phyloP scores from a whole-genome alignment of 2,329 filamentous ascomycete genomes.

The Coniosporium tulheliwenetii region DNA sequence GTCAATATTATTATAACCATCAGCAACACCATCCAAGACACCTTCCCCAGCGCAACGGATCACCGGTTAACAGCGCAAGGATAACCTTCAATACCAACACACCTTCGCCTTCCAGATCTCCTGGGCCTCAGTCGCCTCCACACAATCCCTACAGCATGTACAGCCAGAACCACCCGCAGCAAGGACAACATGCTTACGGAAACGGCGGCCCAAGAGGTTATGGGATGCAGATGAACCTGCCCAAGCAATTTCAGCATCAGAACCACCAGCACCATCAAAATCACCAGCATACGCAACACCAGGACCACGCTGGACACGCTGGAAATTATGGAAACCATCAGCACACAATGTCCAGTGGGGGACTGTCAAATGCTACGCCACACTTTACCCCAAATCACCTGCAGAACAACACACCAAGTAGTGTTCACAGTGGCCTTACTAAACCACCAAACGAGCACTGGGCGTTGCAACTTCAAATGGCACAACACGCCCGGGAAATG shows the following conservation, averaged over 20 bases:
- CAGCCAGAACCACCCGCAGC: constrained; percentile 42
- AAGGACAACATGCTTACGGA: constrained; percentile 60
- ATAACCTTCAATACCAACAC: constrained; percentile 33
- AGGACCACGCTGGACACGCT: constrained; percentile 33
- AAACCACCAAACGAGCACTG: constrained; percentile 58
- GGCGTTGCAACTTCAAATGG: constrained; percentile 72
- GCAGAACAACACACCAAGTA: constrained; percentile 42
- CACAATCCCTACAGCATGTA: constrained; percentile 47
- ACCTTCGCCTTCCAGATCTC: constrained; percentile 42
- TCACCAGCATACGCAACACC: constrained; percentile 26
- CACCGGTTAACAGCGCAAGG: constrained; percentile 25
- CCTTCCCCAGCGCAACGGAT: constrained; percentile 30
- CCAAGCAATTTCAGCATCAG: constrained; percentile 52
- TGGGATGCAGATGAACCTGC: constrained; percentile 39
- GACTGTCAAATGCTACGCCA: constrained; percentile 49
- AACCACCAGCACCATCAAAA: constrained; percentile 26
- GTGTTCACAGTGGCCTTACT: constrained; percentile 38
- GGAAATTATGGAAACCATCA: constrained; percentile 43
- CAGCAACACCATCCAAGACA: constrained; percentile 27
- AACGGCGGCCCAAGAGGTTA: constrained; percentile 49
- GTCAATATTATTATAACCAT: constrained; percentile 43
- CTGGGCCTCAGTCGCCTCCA: constrained; percentile 34
- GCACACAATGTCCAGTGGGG: constrained; percentile 42
- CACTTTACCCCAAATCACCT: constrained; percentile 43
- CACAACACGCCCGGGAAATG: constrained; percentile 57